A percentile compares a stretch with the other conserved stretches of the same genome.
Conservation (phyloP, 805 yeast genomes). For the Myxozyma geophila region DNA sequence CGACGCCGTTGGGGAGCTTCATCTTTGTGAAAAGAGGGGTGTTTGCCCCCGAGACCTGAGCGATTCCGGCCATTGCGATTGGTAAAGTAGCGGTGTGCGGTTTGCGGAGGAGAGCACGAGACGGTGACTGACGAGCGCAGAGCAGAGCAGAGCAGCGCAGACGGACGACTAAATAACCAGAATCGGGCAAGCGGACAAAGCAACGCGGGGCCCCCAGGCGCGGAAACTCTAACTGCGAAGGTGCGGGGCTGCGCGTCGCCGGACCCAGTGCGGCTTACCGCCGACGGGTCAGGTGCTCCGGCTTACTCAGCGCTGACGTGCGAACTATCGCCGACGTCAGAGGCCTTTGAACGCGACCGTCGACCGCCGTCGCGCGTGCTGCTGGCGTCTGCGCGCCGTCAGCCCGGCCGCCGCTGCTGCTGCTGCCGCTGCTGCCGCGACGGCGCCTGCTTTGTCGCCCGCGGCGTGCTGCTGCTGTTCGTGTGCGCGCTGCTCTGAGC, state of each 20-base stretch:
- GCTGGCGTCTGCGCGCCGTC: slow-evolving; percentile 9
- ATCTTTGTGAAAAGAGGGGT: slow-evolving; percentile 46
- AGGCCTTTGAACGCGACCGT: slow-evolving; percentile 28
- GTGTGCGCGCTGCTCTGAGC: slow-evolving; percentile 6
- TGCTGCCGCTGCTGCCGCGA: slow-evolving; percentile 5
- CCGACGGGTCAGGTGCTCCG: slow-evolving; percentile 11
- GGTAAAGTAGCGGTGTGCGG: neutral
- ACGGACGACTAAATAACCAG: no score
- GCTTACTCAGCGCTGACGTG: neutral
- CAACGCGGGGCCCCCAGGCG: neutral
- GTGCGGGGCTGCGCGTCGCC: slow-evolving; percentile 11
- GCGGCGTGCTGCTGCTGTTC: slow-evolving; percentile 4
- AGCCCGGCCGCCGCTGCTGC: slow-evolving; percentile 10
- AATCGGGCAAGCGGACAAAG: neutral
- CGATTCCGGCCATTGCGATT: slow-evolving; percentile 23
- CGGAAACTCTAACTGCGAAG: neutral
- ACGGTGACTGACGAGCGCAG: neutral
- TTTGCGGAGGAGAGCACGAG: neutral
- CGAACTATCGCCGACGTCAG: neutral
- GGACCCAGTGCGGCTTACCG: slow-evolving; percentile 13
- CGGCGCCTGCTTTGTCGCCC: slow-evolving; percentile 11
- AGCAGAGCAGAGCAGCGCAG: no score
- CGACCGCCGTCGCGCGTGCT: slow-evolving; percentile 24
- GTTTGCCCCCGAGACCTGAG: slow-evolving; percentile 17
- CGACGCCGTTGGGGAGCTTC: slow-evolving; percentile 73